phyloP scores from a whole-genome alignment of 306 rosid genomes.

The Quercus alba region DNA sequence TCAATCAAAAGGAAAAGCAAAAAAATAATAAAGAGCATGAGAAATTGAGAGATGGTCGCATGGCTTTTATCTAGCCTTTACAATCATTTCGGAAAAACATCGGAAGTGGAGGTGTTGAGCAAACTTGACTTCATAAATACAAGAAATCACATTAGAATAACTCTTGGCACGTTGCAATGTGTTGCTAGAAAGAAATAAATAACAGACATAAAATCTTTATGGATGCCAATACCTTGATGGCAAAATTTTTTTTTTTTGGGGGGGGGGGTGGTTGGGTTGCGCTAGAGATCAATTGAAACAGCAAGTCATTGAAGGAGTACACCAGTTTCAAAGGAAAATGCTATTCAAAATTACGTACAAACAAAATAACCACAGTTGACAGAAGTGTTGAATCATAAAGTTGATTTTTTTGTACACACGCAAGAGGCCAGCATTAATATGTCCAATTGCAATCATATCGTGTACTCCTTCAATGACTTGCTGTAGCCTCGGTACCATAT shows the following conservation, averaged over 20 bases:
- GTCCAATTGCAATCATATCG: constrained; percentile 7
- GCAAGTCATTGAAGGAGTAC: neutral
- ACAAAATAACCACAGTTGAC: neutral
- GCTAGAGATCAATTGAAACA: neutral
- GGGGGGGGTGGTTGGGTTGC: too few relatives aligned
- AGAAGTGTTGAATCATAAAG: constrained; percentile 6
- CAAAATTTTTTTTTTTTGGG: too few relatives aligned
- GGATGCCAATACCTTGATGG: too few relatives aligned
- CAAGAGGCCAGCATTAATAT: constrained; percentile 1
- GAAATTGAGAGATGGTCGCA: neutral
- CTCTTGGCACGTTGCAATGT: neutral
- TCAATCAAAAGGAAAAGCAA: too few relatives aligned
- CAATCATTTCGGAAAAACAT: neutral
- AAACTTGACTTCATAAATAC: too few relatives aligned
- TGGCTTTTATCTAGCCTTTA: constrained; percentile 6
- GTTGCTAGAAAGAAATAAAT: neutral
- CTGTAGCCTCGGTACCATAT: too few relatives aligned
- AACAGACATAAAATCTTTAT: neutral
- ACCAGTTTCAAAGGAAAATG: neutral
- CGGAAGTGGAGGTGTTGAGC: neutral
- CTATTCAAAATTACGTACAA: constrained; percentile 55
- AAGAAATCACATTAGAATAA: too few relatives aligned
- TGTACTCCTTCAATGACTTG: neutral
- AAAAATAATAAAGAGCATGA: neutral
- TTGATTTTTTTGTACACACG: neutral